Evolutionary conservation across 202 grass and related monocot species (phyloP).

Genomic region (Musa balbisiana): DNA sequence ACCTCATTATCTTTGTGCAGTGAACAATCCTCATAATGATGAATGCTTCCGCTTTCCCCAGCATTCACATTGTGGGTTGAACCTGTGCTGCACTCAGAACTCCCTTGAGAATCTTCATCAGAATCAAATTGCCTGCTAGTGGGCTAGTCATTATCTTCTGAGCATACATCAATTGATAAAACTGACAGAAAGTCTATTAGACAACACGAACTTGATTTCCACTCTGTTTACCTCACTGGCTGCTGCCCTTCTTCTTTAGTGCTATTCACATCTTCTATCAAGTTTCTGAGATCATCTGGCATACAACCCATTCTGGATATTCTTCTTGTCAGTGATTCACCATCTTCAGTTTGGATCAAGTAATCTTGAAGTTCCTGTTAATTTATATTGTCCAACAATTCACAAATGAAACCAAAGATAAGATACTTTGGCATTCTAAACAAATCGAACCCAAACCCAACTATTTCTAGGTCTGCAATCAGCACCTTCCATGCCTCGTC

Average conservation of each 20-base stretch:
- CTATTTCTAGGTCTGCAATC: neutral
- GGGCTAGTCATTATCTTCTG: constrained; percentile 25
- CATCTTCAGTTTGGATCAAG: constrained; percentile 72
- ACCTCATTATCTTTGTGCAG: constrained; percentile 21
- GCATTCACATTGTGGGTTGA: constrained; percentile 16
- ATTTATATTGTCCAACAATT: neutral
- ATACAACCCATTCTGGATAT: constrained; percentile 56
- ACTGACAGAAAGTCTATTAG: constrained; percentile 12
- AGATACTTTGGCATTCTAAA: neutral
- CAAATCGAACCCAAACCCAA: neutral
- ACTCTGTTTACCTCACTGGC: constrained; percentile 37
- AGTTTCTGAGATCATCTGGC: constrained; percentile 71
- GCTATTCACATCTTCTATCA: constrained; percentile 74
- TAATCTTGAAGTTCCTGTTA: constrained; percentile 70
- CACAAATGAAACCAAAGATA: neutral
- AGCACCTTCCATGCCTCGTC: constrained; percentile 88
- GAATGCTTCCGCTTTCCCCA: constrained; percentile 26
- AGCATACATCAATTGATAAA: constrained; percentile 17
- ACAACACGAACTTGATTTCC: constrained; percentile 4
- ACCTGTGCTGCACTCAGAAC: constrained; percentile 14
- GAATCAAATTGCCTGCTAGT: constrained; percentile 27
- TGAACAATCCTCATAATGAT: constrained; percentile 24
- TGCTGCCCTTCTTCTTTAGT: constrained; percentile 44
- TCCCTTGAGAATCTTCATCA: constrained; percentile 21
- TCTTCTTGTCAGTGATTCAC: constrained; percentile 35